Evolutionary conservation across 257 asterid species (phyloP).

Genomic region (Marsdenia floribunda): DNA sequence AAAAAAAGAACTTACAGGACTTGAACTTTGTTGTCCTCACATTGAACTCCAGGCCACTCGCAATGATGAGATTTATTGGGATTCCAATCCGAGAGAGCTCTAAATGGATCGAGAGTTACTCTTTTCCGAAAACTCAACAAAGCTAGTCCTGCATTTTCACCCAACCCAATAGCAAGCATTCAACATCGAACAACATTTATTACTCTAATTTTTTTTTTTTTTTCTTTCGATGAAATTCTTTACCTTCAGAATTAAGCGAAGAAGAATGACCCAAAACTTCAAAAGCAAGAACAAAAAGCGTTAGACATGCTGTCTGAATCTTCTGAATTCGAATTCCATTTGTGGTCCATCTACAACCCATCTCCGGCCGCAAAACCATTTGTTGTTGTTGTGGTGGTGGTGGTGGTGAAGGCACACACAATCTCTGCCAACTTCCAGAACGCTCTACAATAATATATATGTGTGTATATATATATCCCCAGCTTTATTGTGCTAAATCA

Average conservation of each 20-base stretch:
- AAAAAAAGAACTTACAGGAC: constrained; percentile 71
- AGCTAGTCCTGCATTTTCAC: constrained; percentile 52
- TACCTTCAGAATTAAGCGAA: constrained; percentile 78
- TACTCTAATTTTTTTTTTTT: too few species aligned
- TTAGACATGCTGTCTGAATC: constrained; percentile 22
- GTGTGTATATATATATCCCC: constrained; percentile 41
- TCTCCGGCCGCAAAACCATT: constrained; percentile 45
- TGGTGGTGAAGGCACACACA: constrained; percentile 48
- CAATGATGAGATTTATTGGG: constrained; percentile 62
- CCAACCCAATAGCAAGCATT: too few species aligned
- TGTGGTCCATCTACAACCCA: constrained; percentile 64
- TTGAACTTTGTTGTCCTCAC: constrained; percentile 61
- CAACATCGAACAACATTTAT: too few species aligned
- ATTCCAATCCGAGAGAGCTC: constrained; percentile 68
- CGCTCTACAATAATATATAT: constrained; percentile 35
- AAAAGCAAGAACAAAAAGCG: constrained; percentile 38
- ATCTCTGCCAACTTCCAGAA: constrained; percentile 59
- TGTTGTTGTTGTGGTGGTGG: neutral
- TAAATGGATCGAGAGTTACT: constrained; percentile 59
- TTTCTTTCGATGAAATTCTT: too few species aligned
- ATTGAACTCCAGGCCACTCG: constrained; percentile 72
- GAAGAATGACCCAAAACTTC: constrained; percentile 42
- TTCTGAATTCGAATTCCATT: constrained; percentile 31
- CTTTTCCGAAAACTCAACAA: constrained; percentile 56
- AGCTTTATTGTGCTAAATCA: constrained; percentile 40